These are phyloP conservation scores for Brettanomyces bruxellensis DNA, from an alignment of 805 yeast species.

Conservation along the genomic window DNA sequence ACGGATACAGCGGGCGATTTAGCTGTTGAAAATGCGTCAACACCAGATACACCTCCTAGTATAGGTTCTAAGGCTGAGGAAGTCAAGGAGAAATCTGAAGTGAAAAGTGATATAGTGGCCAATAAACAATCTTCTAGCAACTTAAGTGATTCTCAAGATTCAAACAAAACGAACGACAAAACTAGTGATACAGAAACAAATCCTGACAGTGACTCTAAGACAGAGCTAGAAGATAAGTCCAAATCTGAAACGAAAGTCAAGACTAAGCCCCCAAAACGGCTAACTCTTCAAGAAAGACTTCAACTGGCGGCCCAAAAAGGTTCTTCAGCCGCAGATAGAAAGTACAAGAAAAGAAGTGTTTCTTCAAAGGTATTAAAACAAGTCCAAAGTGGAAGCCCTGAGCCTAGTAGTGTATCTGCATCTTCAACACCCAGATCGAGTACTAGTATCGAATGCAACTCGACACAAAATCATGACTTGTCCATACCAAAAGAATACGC, in stretches of 20 bases:
- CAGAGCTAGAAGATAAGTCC: not conserved
- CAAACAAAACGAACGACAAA: not conserved
- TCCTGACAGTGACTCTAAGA: not conserved
- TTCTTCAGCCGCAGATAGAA: conserved; percentile 4
- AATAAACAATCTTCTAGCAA: no score
- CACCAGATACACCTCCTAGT: no score
- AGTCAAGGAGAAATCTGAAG: no score
- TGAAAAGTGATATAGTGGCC: no score
- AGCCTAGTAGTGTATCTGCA: not conserved
- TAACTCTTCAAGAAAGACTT: conserved; percentile 77
- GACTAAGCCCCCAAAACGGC: conserved; percentile 31
- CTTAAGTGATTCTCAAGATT: no score
- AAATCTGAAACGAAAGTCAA: not conserved
- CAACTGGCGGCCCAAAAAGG: conserved; percentile 63
- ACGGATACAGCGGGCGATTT: not conserved
- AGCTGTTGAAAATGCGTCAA: no score
- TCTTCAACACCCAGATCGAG: no score
- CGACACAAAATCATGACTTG: no score
- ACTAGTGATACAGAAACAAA: not conserved
- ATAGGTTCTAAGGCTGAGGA: no score
- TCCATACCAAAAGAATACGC: conserved; percentile 9
- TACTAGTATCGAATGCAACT: no score
- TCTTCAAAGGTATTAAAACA: not conserved
- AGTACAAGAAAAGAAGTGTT: conserved; percentile 1
- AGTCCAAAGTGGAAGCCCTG: not conserved